Base-by-base conservation (phyloP, 306 rosid species). In the Vigna hirtella region DNA sequence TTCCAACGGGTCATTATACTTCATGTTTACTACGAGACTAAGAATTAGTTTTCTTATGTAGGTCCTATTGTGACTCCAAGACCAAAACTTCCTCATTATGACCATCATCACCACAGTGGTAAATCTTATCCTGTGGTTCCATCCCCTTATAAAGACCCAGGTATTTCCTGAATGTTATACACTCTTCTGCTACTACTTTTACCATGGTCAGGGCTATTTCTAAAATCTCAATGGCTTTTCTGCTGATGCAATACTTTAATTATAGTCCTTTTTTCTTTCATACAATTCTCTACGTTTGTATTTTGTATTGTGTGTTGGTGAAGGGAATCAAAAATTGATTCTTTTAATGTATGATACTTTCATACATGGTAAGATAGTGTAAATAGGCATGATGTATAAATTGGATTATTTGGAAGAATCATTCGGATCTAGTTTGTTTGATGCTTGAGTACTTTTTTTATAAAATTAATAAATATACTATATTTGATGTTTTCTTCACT, bases 101-200 rank as follows among this genome's bases (percentile, higher is more conserved):
- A 5, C 51, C 85, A 16, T 57, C 92, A 22, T 42, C 88, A 66
- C 79, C 90, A 32, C 47, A 83, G 32, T 12, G 58, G 14, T 74
- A 82, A 79, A 49, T 86, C 92, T 73, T 83, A 20, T 85, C 73
- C 79, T 43, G 52, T 65, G 66, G 89, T 97, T 77, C 91, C 93
- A 22, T 76, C 92, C 51, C 97, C 95, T 51, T 84, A 91, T 66
- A 87, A 85, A 74, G 85, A 75, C 70, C 89, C 84, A 88, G 97
- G 98, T 91, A 85, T 77, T 50, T 59, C 85, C 24, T 15, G 6
- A 50, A 38, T 42, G 83, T 65, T 70, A 52, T 34, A 56, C 30
- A 5, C 32, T 58, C 59, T 66, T 74, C 79, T 62, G 48, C 69
- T 24, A 42, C 42, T 68, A 75, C 59, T 36, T 67, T 32, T 48